phyloP scores from a whole-genome alignment of 345 rosid species.

The Citrus glauca region DNA sequence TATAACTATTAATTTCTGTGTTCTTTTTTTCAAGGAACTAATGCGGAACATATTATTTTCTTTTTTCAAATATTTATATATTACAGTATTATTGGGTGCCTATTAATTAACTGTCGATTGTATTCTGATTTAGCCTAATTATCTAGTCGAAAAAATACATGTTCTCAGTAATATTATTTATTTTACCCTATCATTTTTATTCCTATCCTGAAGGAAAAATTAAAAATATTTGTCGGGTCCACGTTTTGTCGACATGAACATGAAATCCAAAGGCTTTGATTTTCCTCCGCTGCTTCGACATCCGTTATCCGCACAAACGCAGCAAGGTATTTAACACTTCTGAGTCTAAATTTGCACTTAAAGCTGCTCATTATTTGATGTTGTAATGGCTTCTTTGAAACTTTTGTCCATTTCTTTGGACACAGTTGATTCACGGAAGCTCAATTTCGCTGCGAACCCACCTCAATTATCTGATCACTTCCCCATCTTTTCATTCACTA shows the following conservation, averaged over 20 bases:
- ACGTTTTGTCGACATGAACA: not conserved
- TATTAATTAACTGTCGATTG: too few species aligned
- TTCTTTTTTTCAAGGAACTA: too few species aligned
- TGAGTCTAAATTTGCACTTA: not conserved
- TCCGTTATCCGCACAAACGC: not conserved
- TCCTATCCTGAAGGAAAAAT: too few species aligned
- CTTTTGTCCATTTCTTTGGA: constrained; percentile 41
- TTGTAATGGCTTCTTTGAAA: constrained; percentile 51
- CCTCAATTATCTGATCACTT: constrained; percentile 34
- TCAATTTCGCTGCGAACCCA: constrained; percentile 35
- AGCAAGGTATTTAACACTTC: not conserved
- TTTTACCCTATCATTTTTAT: too few species aligned
- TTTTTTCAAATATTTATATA: too few species aligned
- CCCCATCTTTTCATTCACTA: constrained; percentile 34
- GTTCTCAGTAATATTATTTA: too few species aligned
- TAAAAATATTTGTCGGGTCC: not conserved
- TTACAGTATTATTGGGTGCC: too few species aligned
- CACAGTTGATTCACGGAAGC: constrained; percentile 49
- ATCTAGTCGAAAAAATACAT: too few species aligned
- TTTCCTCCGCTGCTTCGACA: constrained; percentile 11
- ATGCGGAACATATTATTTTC: too few species aligned
- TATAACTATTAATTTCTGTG: too few species aligned
- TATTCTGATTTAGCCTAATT: too few species aligned
- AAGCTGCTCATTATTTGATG: not conserved
- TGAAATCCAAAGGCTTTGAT: not conserved